phyloP scores from a whole-genome alignment of 2,329 filamentous ascomycete genomes.

The Epichloe amarillans region DNA sequence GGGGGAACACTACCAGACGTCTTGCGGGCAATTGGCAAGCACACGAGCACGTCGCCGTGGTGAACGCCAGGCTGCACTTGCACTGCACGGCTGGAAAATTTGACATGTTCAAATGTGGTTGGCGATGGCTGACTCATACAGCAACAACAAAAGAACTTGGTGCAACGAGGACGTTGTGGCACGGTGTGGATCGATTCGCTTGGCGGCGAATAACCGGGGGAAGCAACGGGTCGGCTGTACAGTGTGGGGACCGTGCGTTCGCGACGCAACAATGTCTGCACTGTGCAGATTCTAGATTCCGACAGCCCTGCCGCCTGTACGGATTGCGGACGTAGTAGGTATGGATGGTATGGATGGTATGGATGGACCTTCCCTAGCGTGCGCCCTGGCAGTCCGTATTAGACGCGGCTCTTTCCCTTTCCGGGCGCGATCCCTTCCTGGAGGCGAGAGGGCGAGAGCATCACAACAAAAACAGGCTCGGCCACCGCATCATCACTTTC shows the following conservation, averaged over 20 bases:
- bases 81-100: neutral
- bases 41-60: neutral
- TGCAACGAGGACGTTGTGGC: neutral
- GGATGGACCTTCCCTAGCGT: neutral
- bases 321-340: too few relatives aligned
- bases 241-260: neutral
- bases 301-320: too few relatives aligned
- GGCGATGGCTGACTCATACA: neutral
- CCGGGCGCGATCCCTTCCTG: neutral
- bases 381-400: neutral
- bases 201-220: neutral
- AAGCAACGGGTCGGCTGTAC: neutral
- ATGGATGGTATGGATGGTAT: too few relatives aligned
- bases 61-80: neutral
- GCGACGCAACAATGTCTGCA: neutral
- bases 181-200: neutral
- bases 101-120: neutral
- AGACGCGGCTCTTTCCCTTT: neutral
- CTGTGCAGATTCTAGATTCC: too few relatives aligned
- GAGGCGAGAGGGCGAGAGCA: neutral
- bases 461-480: neutral
- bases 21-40: neutral
- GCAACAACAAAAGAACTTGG: neutral
- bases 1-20: neutral
- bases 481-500: neutral